Base-by-base conservation (phyloP, 176 grass and related monocot species). In the Luzula sylvatica region DNA sequence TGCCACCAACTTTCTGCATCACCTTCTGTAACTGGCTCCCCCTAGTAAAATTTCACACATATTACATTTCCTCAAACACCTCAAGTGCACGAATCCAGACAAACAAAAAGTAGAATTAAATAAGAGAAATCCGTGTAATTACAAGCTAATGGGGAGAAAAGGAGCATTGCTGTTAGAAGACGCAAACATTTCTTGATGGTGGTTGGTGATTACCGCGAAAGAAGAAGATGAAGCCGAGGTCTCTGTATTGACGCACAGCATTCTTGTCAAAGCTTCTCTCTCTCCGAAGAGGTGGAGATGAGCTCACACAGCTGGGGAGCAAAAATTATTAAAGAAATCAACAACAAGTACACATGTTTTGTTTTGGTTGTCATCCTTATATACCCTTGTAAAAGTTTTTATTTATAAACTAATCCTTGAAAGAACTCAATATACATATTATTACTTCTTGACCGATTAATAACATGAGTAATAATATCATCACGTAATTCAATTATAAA, bases 11-110 rank as follows among this genome's bases (percentile, higher is more conserved):
- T 25, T 44, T 75, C 38, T 73, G 78, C 78, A 90, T 79, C 11
- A 19, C 65, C 74, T 61, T 98, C 60, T 80, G 85, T 56, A 87
- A 73, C 73, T 78, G 74, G 28, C 70, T 67, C 18, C 80, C 83
- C 26, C 88, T 94, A n/a, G 72, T 20, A 35, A 35, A 35, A 35
- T 35, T 35, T n/a, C n/a, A n/a, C 50, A 35, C 52, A 38, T 24
- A 69, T 70, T 9, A 23, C 42, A 60, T 7, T 30, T 14, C 1
- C n/a, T n/a, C 72, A 65, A 71, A 38, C 1, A 15, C 12, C 67
- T 58, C 56, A 38, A 25, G 24, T 32, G 21, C 11, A 6, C 5
- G 35, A 52, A 65, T 32, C 20, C 26, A 7, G 30, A 49, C 45
- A 66, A 23, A 19, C 26, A 56, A 27, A 50, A 65, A 52, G 12